phyloP scores from a whole-genome alignment of 2,329 filamentous ascomycete species.

The Hypoxylon sp. region DNA sequence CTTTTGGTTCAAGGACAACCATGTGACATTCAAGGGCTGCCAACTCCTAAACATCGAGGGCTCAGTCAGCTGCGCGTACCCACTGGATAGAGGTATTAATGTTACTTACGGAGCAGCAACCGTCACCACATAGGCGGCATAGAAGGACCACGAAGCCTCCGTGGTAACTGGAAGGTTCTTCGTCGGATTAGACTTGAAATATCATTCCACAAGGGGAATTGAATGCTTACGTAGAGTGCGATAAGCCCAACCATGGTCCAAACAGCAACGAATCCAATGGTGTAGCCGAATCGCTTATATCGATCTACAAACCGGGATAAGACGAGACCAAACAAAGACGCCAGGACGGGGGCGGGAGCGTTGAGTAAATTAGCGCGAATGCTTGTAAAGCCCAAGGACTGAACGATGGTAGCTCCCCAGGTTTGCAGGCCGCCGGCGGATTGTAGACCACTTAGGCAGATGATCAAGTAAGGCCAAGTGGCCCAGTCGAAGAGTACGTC shows the following conservation, averaged over 20 bases:
- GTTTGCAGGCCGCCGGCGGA: slow-evolving; percentile 40
- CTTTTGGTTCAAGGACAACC: slow-evolving; percentile 43
- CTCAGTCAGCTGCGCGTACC: slow-evolving; percentile 1
- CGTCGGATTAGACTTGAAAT: slow-evolving; percentile 14
- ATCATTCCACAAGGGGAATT: neutral
- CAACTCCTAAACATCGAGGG: slow-evolving; percentile 26
- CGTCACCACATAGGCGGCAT: slow-evolving; percentile 45
- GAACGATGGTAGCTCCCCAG: slow-evolving; percentile 45
- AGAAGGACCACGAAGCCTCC: slow-evolving; percentile 46
- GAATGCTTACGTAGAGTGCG: slow-evolving; percentile 39
- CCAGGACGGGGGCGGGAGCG: slow-evolving; percentile 39
- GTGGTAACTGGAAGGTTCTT: slow-evolving; percentile 43
- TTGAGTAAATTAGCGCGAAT: slow-evolving; percentile 45
- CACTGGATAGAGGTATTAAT: neutral
- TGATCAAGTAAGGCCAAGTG: slow-evolving; percentile 46
- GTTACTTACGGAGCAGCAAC: slow-evolving; percentile 39
- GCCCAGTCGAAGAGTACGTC: slow-evolving; percentile 43
- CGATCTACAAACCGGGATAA: slow-evolving; percentile 42
- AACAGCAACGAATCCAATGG: slow-evolving; percentile 40
- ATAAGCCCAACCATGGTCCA: slow-evolving; percentile 47
- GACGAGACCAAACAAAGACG: slow-evolving; percentile 38
- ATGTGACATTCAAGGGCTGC: slow-evolving; percentile 46
- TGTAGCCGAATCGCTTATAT: slow-evolving; percentile 44
- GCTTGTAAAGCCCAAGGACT: slow-evolving; percentile 45
- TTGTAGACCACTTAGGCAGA: slow-evolving; percentile 45